phyloP scores from a whole-genome alignment of 306 rosid species.

The Cucurbita moschata region DNA sequence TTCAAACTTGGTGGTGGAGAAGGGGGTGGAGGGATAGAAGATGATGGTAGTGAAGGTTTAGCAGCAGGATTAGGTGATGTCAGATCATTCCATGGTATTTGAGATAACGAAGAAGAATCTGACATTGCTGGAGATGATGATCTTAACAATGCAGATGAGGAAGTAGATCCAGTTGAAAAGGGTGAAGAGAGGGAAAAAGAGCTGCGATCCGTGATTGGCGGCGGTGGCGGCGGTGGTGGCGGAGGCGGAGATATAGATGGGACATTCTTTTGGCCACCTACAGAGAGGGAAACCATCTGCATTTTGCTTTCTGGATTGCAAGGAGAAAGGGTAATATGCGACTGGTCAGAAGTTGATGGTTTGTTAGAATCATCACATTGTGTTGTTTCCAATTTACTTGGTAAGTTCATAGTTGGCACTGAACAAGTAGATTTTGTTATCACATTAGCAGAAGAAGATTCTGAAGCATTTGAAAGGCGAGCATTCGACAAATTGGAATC shows the following conservation, averaged over 20 bases:
- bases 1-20: conserved; percentile 57
- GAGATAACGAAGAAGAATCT: conserved; percentile 29
- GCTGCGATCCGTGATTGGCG: conserved; percentile 24
- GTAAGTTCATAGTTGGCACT: conserved; percentile 1
- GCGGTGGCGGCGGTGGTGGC: conserved; percentile 18
- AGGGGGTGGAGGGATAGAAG: conserved; percentile 65
- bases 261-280: conserved; percentile 14
- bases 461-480: conserved; percentile 76
- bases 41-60: conserved; percentile 19
- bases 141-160: conserved; percentile 34
- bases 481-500: conserved; percentile 47
- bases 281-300: conserved; percentile 10
- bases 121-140: conserved; percentile 39
- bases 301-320: conserved; percentile 13
- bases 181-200: conserved; percentile 27
- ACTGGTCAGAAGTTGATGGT: conserved; percentile 14
- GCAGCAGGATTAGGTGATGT: conserved; percentile 16
- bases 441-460: conserved; percentile 28
- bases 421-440: conserved; percentile 4
- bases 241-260: conserved; percentile 20
- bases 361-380: conserved; percentile 17
- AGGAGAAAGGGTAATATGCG: conserved; percentile 2
- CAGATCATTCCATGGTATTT: conserved; percentile 16
- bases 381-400: conserved; percentile 12
- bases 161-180: conserved; percentile 39